phyloP scores from a whole-genome alignment of 371 early-diverging fungal genomes.

The Circinella umbellata region DNA sequence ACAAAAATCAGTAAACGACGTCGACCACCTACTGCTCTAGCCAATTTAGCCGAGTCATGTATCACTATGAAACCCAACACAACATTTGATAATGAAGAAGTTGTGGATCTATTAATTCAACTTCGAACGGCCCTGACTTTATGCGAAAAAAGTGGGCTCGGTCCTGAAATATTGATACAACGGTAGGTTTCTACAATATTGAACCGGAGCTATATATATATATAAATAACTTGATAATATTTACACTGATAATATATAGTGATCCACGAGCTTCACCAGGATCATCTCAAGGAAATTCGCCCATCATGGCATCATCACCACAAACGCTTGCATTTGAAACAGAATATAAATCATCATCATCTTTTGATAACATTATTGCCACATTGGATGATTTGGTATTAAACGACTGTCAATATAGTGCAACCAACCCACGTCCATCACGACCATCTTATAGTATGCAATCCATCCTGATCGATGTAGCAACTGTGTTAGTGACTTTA shows the following conservation, averaged over 20 bases:
- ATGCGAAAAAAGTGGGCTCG: slow-evolving; percentile 33
- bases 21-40: slow-evolving; percentile 38
- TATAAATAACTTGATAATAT: no score
- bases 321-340: slow-evolving; percentile 7
- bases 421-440: slow-evolving; percentile 57
- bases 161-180: slow-evolving; percentile 25
- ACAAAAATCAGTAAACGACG: slow-evolving; percentile 46
- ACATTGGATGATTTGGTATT: slow-evolving; percentile 55
- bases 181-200: background rate
- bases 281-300: slow-evolving; percentile 3
- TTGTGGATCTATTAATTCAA: slow-evolving; percentile 43
- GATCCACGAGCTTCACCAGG: slow-evolving; percentile 3
- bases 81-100: slow-evolving; percentile 51
- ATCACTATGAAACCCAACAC: slow-evolving; percentile 19
- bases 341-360: background rate
- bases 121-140: slow-evolving; percentile 45
- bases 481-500: slow-evolving; percentile 35
- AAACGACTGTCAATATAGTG: slow-evolving; percentile 61
- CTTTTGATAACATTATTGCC: slow-evolving; percentile 41
- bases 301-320: slow-evolving; percentile 4
- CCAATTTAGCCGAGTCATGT: slow-evolving; percentile 30
- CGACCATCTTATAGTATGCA: slow-evolving; percentile 62
- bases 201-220: no score
- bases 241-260: background rate
- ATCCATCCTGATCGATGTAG: slow-evolving; percentile 58